Base-by-base conservation (phyloP, 345 rosid species). In the Gossypium herbaceum region DNA sequence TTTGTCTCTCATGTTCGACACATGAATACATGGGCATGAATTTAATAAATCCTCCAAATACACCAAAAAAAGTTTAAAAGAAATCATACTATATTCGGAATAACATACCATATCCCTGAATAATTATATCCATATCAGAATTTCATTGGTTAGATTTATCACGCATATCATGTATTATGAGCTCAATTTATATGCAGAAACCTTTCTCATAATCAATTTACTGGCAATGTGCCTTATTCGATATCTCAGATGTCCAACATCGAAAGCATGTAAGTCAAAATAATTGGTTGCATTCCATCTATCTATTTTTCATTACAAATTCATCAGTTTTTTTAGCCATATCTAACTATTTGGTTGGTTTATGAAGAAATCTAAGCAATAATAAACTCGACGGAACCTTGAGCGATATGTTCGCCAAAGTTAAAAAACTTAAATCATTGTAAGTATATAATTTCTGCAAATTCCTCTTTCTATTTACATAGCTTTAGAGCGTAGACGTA, bases 351-450 rank as follows among this genome's bases (percentile, higher is more conserved):
- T 76, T 57, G 76, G 22, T 55, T 72, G 43, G 71, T 82, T 48
- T 58, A 9, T 71, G 83, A 83, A 93, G 97, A 80, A 82, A 91
- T 79, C 82, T 92, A 73, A 86, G 88, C 60, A 89, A 82, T 58
- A 92, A 93, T 83, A 77, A 87, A 75, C 92, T 92, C 44, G 86
- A 87, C 29, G 98, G 98, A 65, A 92, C 90, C 79, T 68, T 94
- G 44, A 91, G 84, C 66, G 99, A 94, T 67, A 91, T 91, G 95
- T 94, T 94, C 74, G 88, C 86, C 63, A 92, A 88, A 69, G 91
- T 92, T 43, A 59, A 83, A 13, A 90, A 94, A 74, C 94, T 94
- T 29, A 80, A 87, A 71, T 77, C 82, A 24, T 13, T 93, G 98
- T 90, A 84, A 90, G 97, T 83, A 58, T 22, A 58, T 12, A 19